Evolutionary conservation across 2,329 filamentous ascomycete genomes (phyloP).

Genomic region (Neonectria neomacrospora): DNA sequence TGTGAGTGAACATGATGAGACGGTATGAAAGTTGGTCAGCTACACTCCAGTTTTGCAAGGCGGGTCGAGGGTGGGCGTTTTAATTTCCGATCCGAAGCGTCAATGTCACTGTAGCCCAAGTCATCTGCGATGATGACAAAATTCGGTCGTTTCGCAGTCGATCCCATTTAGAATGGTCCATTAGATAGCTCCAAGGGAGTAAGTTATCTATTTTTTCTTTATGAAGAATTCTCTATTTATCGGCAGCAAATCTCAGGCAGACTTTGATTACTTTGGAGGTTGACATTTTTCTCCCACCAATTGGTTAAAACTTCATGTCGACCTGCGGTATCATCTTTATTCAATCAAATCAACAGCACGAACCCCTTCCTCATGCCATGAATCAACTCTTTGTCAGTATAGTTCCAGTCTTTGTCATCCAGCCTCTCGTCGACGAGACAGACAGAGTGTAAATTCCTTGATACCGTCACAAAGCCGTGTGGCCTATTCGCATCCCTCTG

Average conservation of each 20-base stretch:
- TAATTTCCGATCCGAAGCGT: conserved; percentile 65
- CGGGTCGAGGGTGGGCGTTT: conserved; percentile 66
- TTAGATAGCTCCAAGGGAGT: neutral
- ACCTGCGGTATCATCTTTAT: conserved; percentile 47
- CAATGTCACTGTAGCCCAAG: conserved; percentile 42
- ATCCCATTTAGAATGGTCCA: neutral
- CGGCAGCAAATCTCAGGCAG: conserved; percentile 30
- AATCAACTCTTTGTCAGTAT: conserved; percentile 45
- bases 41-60: conserved; percentile 58
- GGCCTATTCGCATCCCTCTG: neutral
- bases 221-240: neutral
- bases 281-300: conserved; percentile 47
- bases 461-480: neutral
- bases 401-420: conserved; percentile 39
- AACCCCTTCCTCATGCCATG: conserved; percentile 43
- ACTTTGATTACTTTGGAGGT: conserved; percentile 40
- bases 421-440: conserved; percentile 9
- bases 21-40: conserved; percentile 68
- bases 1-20: conserved; percentile 69
- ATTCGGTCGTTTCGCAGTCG: conserved; percentile 30
- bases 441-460: conserved; percentile 17
- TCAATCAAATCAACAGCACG: conserved; percentile 41
- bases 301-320: conserved; percentile 42
- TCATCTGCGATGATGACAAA: conserved; percentile 46
- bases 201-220: neutral